Conservation (phyloP, 106 monocot genomes). For the Dioscorea alata region DNA sequence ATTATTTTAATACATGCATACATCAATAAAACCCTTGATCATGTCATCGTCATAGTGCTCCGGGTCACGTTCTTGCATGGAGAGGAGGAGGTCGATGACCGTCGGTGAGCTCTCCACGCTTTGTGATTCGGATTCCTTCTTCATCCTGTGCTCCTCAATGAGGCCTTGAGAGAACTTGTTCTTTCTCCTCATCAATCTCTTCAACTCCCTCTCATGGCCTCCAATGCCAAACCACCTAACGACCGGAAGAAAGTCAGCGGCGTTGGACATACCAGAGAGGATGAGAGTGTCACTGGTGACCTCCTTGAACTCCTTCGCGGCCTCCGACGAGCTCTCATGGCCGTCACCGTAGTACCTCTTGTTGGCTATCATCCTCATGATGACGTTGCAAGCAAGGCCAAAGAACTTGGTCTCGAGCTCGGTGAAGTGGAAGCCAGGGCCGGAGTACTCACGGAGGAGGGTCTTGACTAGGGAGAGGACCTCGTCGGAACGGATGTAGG, state of each 20-base stretch:
- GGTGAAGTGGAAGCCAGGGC: neutral
- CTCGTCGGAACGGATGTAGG: neutral
- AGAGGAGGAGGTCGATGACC: neutral
- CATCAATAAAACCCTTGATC: neutral
- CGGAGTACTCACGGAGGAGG: neutral
- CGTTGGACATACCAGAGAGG: neutral
- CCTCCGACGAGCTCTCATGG: neutral
- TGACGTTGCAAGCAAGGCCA: conserved; percentile 3
- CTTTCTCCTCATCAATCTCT: neutral
- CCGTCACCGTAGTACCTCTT: neutral
- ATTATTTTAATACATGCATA: neutral
- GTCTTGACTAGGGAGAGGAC: neutral
- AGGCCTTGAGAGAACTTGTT: neutral
- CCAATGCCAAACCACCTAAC: neutral
- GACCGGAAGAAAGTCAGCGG: neutral
- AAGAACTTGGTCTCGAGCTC: neutral
- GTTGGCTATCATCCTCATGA: conserved; percentile 4
- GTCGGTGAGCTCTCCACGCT: neutral
- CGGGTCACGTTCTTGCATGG: neutral
- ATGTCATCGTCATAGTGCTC: neutral
- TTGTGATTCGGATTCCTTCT: neutral
- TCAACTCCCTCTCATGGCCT: neutral
- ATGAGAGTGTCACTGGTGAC: neutral
- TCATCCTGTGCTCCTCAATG: neutral
- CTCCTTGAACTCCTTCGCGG: neutral